Evolutionary conservation across 257 asterid species (phyloP), one percentile per base, ranked within the genome.

Genomic region (Ehretia macrophylla): DNA sequence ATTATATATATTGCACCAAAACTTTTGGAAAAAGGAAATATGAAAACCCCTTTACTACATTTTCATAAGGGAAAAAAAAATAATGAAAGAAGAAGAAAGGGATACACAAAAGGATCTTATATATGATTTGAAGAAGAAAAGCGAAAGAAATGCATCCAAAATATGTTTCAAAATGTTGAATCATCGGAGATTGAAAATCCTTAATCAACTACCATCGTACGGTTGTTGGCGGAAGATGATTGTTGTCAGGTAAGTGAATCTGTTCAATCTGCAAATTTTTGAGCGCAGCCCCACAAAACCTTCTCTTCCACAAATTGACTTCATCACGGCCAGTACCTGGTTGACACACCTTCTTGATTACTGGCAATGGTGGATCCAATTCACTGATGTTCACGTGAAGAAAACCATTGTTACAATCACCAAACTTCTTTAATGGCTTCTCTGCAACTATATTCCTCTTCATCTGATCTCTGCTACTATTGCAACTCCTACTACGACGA

Each of bases 311-410:
- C 3, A 90, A 62, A 69, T 74, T 87, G 42, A 65, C 80, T 77
- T 80, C 94, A n/a, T 74, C 79, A 13, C 70, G 68, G 14, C 51
- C 17, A 22, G 4, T 1, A 27, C 35, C 35, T 27, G 68, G 54
- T 65, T 68, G 63, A 64, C 69, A 67, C 73, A 14, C 77, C 77
- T 67, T 75, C 69, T 78, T 83, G 64, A 81, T 79, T 68, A 90
- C 97, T 75, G 97, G 97, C 72, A 90, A 69, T 53, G 96, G 97
- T 60, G 97, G 97, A 83, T 90, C 97, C 83, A 90, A 58, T 56
- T 76, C 86, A 22, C 60, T 66, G 32, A 87, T 45, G 52, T 83
- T 65, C 61, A 79, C 70, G 65, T 27, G 35, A 51, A 46, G 56
- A 2, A 9, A 65, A 23, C 63, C 39, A 19, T 56, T 63, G 11